A percentile compares a stretch with the other conserved stretches of the same genome.
These are phyloP conservation scores for Hydnomerulius pinastri DNA, from an alignment of 768 basidiomycete species.

Conservation along the genomic window DNA sequence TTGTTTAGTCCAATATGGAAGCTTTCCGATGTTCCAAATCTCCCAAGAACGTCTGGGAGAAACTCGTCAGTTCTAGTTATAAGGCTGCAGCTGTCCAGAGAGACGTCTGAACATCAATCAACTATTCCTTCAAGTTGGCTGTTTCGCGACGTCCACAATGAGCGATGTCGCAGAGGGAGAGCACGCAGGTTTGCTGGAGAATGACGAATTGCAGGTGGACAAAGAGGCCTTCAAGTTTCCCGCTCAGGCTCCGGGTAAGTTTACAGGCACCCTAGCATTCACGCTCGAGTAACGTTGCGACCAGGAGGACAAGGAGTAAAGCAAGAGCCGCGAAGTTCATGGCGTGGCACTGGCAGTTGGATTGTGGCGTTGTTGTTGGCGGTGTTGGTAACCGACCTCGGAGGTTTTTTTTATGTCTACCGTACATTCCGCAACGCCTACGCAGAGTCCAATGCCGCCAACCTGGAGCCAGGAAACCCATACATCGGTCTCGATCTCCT, in stretches of 20 bases:
- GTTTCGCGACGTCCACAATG: too few species aligned
- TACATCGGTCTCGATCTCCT: background rate
- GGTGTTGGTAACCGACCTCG: background rate
- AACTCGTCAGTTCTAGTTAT: background rate
- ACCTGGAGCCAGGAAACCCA: background rate
- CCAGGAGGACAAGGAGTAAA: background rate
- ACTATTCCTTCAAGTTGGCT: too few species aligned
- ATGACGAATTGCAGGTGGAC: background rate
- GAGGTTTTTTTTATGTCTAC: background rate
- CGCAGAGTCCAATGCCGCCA: background rate
- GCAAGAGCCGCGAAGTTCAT: background rate
- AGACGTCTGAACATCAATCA: background rate
- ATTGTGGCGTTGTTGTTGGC: background rate
- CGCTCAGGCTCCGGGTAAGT: background rate
- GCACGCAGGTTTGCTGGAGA: background rate
- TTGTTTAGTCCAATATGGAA: background rate
- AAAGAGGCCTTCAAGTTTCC: background rate
- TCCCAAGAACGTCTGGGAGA: too few species aligned
- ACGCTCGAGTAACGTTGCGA: background rate
- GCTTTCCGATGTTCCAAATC: too few species aligned
- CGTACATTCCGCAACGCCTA: background rate
- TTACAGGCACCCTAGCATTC: background rate
- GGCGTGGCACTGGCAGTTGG: background rate
- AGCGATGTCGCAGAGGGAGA: background rate
- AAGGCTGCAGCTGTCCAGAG: background rate